Evolutionary conservation across 1,139 yeast genomes (phyloP).

Genomic region (Pichia sp.): DNA sequence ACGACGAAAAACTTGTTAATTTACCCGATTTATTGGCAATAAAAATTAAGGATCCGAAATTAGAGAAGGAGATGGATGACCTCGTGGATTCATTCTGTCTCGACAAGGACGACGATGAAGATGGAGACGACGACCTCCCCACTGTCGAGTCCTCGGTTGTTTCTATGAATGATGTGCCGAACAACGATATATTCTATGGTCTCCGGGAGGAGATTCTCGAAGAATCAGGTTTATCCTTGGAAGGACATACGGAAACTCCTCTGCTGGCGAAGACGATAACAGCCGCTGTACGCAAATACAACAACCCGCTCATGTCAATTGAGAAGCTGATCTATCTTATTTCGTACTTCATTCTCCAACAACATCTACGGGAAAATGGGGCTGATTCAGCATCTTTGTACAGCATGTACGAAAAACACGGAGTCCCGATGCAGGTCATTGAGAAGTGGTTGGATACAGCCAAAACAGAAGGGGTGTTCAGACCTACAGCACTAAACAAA

Average conservation of each 20-base stretch:
- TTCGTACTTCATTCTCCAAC: constrained; percentile 6
- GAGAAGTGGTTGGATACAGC: constrained; percentile 11
- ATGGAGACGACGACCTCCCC: background rate
- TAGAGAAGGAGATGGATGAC: constrained; percentile 38
- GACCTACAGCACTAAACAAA: background rate
- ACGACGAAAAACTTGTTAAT: constrained; percentile 65
- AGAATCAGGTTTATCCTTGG: background rate
- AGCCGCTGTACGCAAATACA: background rate
- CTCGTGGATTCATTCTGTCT: constrained; percentile 40
- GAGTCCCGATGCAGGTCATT: constrained; percentile 6
- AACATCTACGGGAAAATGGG: constrained; percentile 6
- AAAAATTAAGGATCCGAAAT: constrained; percentile 31
- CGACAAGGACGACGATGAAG: constrained; percentile 20
- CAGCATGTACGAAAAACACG: constrained; percentile 9
- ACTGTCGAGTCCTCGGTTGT: constrained; percentile 4
- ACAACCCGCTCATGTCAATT: constrained; percentile 12
- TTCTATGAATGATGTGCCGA: constrained; percentile 11
- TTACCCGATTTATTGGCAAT: constrained; percentile 50
- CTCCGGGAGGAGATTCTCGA: constrained; percentile 6
- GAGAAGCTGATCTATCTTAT: constrained; percentile 13
- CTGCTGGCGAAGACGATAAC: constrained; percentile 5
- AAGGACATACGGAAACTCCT: background rate
- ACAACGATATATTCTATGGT: constrained; percentile 12
- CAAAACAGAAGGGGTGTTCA: background rate
- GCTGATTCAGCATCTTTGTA: background rate